A percentile compares a stretch with the other conserved stretches of the same genome.
Evolutionary conservation across 2,329 filamentous ascomycete genomes (phyloP).

Genomic region (Madurella fahalii): DNA sequence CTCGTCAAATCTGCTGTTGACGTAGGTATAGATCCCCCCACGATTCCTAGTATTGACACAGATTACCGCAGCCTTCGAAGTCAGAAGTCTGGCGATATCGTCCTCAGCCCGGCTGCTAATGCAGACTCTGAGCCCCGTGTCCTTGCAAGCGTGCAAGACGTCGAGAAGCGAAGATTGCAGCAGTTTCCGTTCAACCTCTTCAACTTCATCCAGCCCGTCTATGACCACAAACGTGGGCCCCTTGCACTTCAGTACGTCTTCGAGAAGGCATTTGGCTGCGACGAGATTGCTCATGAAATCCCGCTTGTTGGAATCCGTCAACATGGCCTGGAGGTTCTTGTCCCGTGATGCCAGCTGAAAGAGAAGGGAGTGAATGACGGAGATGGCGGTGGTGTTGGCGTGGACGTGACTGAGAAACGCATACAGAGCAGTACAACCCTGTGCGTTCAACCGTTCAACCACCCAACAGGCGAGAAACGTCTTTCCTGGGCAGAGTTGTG

Average conservation of each 20-base stretch:
- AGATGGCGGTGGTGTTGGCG: slow-evolving; percentile 9
- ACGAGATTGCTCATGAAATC: slow-evolving; percentile 23
- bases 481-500: slow-evolving; percentile 18
- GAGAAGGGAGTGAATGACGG: slow-evolving; percentile 21
- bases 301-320: slow-evolving; percentile 19
- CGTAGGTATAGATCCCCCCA: too few species aligned
- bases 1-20: too few species aligned
- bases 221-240: too few species aligned
- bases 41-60: too few species aligned
- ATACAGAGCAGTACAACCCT: slow-evolving; percentile 15
- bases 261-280: slow-evolving; percentile 21
- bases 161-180: too few species aligned
- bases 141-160: too few species aligned
- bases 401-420: slow-evolving; percentile 21
- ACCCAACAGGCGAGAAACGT: slow-evolving; percentile 16
- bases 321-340: slow-evolving; percentile 21
- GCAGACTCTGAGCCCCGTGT: too few species aligned
- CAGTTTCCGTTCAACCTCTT: too few species aligned
- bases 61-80: too few species aligned
- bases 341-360: slow-evolving; percentile 21
- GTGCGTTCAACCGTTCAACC: slow-evolving; percentile 8
- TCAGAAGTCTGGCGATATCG: too few species aligned
- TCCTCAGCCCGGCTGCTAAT: too few species aligned
- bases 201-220: too few species aligned
- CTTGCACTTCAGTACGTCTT: slow-evolving; percentile 16